Conservation (phyloP, 2,329 filamentous ascomycete genomes). For the Stagonosporopsis cucurbitacearum region DNA sequence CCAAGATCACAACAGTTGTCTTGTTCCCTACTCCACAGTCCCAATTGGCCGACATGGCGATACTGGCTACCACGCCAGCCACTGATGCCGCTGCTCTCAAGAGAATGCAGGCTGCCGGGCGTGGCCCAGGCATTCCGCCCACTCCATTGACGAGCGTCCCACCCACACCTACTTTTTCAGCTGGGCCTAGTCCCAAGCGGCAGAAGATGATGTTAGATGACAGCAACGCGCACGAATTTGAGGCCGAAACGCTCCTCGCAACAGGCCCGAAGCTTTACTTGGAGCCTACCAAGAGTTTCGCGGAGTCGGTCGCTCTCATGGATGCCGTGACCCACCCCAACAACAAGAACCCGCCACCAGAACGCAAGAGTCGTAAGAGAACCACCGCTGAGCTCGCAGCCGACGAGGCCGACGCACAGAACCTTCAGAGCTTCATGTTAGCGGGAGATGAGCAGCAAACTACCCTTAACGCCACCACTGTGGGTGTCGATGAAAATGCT, state of each 20-base stretch:
- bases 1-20: slow-evolving; percentile 76
- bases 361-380: slow-evolving; percentile 88
- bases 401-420: slow-evolving; percentile 88
- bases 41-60: slow-evolving; percentile 74
- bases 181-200: slow-evolving; percentile 71
- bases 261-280: slow-evolving; percentile 78
- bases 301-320: slow-evolving; percentile 74
- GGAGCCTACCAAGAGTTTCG: slow-evolving; percentile 72
- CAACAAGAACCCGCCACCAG: slow-evolving; percentile 76
- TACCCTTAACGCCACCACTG: slow-evolving; percentile 61
- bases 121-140: slow-evolving; percentile 65
- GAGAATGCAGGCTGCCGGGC: slow-evolving; percentile 55
- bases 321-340: slow-evolving; percentile 76
- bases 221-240: slow-evolving; percentile 74
- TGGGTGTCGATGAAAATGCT: slow-evolving; percentile 71
- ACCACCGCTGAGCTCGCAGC: slow-evolving; percentile 94
- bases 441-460: slow-evolving; percentile 84
- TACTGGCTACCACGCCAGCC: slow-evolving; percentile 74
- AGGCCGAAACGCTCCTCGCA: slow-evolving; percentile 75
- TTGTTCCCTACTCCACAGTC: slow-evolving; percentile 83
- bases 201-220: slow-evolving; percentile 79
- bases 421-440: slow-evolving; percentile 91
- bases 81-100: slow-evolving; percentile 58
- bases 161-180: slow-evolving; percentile 63
- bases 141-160: slow-evolving; percentile 65